phyloP scores from a whole-genome alignment of 768 basidiomycete species.

The Mycena kentingensis region DNA sequence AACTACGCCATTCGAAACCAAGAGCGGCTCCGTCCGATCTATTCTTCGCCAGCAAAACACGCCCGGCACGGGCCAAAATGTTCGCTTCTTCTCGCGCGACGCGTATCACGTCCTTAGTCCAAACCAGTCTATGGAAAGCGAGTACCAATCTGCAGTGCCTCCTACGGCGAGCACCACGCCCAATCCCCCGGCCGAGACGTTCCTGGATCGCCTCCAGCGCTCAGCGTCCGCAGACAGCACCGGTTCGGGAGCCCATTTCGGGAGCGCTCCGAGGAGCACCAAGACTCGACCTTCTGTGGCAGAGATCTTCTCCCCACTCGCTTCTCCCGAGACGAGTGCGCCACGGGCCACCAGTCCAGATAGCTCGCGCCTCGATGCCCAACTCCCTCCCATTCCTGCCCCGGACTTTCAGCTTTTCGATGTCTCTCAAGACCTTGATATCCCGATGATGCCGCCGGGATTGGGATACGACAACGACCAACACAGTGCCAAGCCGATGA shows the following conservation, averaged over 20 bases:
- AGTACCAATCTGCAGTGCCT: slow-evolving; percentile 36
- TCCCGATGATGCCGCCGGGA: slow-evolving; percentile 34
- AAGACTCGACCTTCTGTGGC: slow-evolving; percentile 44
- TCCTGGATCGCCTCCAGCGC: slow-evolving; percentile 36
- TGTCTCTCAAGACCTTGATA: slow-evolving; percentile 52
- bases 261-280: slow-evolving; percentile 36
- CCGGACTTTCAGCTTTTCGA: slow-evolving; percentile 58
- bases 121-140: slow-evolving; percentile 53
- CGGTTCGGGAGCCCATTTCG: slow-evolving; percentile 33
- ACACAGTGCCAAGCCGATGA: slow-evolving; percentile 32
- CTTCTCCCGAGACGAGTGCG: slow-evolving; percentile 24
- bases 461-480: slow-evolving; percentile 29
- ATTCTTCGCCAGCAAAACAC: slow-evolving; percentile 72
- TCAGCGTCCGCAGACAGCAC: slow-evolving; percentile 27
- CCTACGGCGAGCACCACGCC: slow-evolving; percentile 28
- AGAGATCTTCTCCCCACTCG: slow-evolving; percentile 53
- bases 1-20: slow-evolving; percentile 38
- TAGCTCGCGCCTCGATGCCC: slow-evolving; percentile 10
- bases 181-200: slow-evolving; percentile 25
- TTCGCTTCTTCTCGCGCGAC: slow-evolving; percentile 75
- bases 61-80: slow-evolving; percentile 77
- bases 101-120: slow-evolving; percentile 67
- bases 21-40: slow-evolving; percentile 62
- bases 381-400: slow-evolving; percentile 42
- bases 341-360: slow-evolving; percentile 25